phyloP scores from a whole-genome alignment of 805 yeast genomes.

The Yamadazyma sp. region DNA sequence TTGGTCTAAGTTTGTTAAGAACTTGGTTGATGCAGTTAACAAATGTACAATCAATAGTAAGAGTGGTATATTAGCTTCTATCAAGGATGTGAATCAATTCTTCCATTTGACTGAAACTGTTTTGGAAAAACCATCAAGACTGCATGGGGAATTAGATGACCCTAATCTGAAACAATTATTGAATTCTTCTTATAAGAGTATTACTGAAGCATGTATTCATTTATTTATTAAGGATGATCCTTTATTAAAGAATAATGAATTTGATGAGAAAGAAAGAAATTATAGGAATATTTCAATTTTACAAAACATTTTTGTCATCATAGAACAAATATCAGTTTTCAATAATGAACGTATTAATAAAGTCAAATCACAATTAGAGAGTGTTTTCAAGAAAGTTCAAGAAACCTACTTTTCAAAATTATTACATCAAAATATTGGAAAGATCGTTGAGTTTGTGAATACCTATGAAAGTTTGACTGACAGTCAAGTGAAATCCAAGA shows the following conservation, averaged over 20 bases:
- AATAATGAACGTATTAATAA: constrained; percentile 20
- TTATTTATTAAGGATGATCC: constrained; percentile 42
- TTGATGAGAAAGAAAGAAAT: constrained; percentile 43
- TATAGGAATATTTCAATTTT: constrained; percentile 38
- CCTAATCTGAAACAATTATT: constrained; percentile 22
- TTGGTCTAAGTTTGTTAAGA: constrained; percentile 60
- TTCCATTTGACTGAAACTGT: constrained; percentile 32
- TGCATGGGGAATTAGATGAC: constrained; percentile 16
- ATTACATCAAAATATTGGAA: constrained; percentile 56
- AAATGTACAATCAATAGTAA: constrained; percentile 35
- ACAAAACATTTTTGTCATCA: constrained; percentile 36
- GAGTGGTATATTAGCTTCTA: constrained; percentile 32
- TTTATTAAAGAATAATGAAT: constrained; percentile 38
- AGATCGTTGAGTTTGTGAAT: constrained; percentile 59
- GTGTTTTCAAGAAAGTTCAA: constrained; percentile 27
- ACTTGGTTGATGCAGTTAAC: constrained; percentile 44
- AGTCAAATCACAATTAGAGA: constrained; percentile 22
- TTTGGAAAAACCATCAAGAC: constrained; percentile 19
- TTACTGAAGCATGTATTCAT: constrained; percentile 31
- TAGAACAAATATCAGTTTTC: constrained; percentile 27
- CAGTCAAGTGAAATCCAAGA: constrained; percentile 57
- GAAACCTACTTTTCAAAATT: constrained; percentile 31
- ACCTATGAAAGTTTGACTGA: constrained; percentile 55
- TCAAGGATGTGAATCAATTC: constrained; percentile 32
- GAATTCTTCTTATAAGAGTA: constrained; percentile 27